Base-by-base conservation (phyloP, 441 rosid species). In the Gossypium schwendimanii region DNA sequence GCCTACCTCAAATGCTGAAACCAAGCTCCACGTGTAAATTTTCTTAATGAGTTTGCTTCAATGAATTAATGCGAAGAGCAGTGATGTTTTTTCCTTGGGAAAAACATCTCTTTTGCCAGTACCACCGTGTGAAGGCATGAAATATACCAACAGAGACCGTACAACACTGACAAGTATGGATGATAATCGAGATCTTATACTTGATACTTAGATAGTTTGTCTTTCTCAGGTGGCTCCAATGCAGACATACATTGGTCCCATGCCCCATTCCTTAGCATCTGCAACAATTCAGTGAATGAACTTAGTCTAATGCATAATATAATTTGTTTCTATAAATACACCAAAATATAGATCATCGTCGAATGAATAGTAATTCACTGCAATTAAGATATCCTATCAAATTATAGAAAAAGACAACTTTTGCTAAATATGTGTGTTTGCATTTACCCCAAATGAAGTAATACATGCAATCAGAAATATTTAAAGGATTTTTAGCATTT, bases 171-270 rank as follows among this genome's bases (percentile, higher is more conserved):
- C 72, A 77, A 55, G 63, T 54, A n/a, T 1, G 49, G 49, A 45
- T 63, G 53, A 63, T 15, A 14, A 36, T 6, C 24, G 66, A 2
- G 24, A 47, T 39, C n/a, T 79, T 83, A 93, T 53, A 91, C 90
- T 87, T 86, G 91, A 86, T 93, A 96, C 84, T 91, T 89, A 15
- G 86, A 85, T 41, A 96, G 87, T 79, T 83, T 90, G 77, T 96
- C 99, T 84, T 90, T 93, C 78, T 87, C 92, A 0, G 87, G 87
- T 77, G 96, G 87, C 70, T 93, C 96, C 88, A 96, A 77, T n/a
- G 94, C 88, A 68, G 98, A 89, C 82, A 86, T 85, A 69, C 81
- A 96, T 79, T 93, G 90, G 72, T 84, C 97, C 98, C 98, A 96
- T 24, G 91, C 88, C 63, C 87, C 97, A 78, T 88, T 86, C 58